Evolutionary conservation across 2,329 filamentous ascomycete genomes (phyloP).

Genomic region (Cercospora berteroae): DNA sequence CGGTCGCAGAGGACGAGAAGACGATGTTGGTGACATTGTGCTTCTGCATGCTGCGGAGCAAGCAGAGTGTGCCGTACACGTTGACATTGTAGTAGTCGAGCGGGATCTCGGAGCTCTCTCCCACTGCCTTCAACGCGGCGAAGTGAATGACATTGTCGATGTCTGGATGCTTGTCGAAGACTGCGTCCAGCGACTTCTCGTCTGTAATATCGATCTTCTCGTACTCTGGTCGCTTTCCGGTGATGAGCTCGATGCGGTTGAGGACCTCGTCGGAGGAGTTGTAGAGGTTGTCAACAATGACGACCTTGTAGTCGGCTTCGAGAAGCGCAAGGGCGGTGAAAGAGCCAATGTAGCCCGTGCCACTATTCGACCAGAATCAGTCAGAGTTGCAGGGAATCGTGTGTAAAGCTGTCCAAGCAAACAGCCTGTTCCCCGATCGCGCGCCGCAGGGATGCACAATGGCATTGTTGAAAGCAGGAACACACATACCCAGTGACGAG

Average conservation of each 20-base stretch:
- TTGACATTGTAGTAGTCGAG: conserved; percentile 98
- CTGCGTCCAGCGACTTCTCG: conserved; percentile 75
- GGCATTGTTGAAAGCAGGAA: conserved; percentile 1
- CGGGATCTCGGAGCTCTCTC: conserved; percentile 89
- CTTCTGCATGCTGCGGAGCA: conserved; percentile 81
- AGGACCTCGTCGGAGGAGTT: conserved; percentile 90
- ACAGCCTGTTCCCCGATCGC: neutral
- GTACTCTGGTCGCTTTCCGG: conserved; percentile 81
- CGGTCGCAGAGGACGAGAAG: conserved; percentile 96
- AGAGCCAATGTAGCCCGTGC: conserved; percentile 97
- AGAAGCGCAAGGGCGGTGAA: conserved; percentile 93
- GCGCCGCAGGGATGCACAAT: neutral
- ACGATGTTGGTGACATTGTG: conserved; percentile 95
- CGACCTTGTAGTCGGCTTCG: conserved; percentile 90
- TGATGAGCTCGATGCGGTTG: conserved; percentile 92
- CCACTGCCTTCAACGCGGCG: conserved; percentile 95
- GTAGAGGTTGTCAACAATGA: conserved; percentile 95
- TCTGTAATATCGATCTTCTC: conserved; percentile 86
- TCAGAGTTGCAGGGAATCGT: neutral
- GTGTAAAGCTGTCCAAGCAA: neutral
- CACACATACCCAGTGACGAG: conserved; percentile 29
- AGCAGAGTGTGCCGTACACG: conserved; percentile 84
- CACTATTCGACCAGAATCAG: conserved; percentile 55
- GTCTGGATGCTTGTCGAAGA: conserved; percentile 84
- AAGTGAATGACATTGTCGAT: conserved; percentile 99